Percentiles rank a stretch among this genome's conserved stretches.
These are phyloP conservation scores for Rutstroemia sydowiana DNA, from an alignment of 2,329 filamentous ascomycete species.

Conservation along the genomic window DNA sequence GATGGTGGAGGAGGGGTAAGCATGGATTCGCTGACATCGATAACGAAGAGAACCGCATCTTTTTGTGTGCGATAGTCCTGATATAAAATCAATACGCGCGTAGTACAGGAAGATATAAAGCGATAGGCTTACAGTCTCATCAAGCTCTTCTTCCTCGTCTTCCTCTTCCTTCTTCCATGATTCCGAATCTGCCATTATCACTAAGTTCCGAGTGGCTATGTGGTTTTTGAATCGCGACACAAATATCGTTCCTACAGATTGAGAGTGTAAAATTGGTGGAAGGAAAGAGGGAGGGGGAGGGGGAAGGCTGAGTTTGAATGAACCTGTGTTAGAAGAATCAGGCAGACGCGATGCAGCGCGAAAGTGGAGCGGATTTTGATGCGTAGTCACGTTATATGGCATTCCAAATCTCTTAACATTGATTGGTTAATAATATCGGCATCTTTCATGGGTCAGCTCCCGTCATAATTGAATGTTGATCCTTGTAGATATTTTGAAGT, in stretches of 20 bases:
- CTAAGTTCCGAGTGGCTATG: neutral
- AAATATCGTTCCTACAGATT: neutral
- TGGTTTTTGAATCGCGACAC: neutral
- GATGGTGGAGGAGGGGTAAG: conserved; percentile 56
- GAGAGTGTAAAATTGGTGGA: too few relatives aligned
- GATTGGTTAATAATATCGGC: conserved; percentile 3
- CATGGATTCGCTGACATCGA: conserved; percentile 88
- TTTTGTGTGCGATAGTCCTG: conserved; percentile 87
- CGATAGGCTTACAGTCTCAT: conserved; percentile 46
- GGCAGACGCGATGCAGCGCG: conserved; percentile 7
- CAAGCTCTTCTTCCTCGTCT: conserved; percentile 61
- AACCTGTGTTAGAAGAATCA: too few relatives aligned
- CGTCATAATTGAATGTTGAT: neutral
- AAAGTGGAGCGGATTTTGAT: neutral
- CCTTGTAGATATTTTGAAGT: conserved; percentile 1
- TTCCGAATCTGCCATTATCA: conserved; percentile 19
- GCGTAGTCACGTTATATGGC: neutral
- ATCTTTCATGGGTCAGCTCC: neutral
- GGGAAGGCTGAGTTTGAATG: neutral
- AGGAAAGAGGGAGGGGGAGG: too few relatives aligned
- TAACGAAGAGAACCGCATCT: conserved; percentile 96
- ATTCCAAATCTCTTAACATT: conserved; percentile 1
- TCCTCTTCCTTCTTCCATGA: conserved; percentile 46
- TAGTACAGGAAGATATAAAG: conserved; percentile 8
- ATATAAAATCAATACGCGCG: neutral